Percentiles rank a stretch among this genome's conserved stretches.
phyloP scores from a whole-genome alignment of 345 rosid genomes.

The Gossypium longicalyx region DNA sequence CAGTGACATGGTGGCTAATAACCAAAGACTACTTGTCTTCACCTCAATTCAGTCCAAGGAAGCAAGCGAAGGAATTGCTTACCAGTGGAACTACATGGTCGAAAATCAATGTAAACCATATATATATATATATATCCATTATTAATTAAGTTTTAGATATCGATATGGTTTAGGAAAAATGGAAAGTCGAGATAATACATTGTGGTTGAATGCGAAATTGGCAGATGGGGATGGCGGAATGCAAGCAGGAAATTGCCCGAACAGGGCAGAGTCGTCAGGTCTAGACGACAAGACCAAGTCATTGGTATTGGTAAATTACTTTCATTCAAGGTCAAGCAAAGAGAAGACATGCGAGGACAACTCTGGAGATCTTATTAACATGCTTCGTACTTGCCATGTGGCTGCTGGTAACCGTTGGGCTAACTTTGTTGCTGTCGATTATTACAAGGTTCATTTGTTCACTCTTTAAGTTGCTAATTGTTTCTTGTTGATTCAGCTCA shows the following conservation, averaged over 20 bases:
- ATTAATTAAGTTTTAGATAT: not conserved
- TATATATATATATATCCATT: not conserved
- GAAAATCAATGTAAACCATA: constrained; percentile 59
- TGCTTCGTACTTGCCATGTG: constrained; percentile 45
- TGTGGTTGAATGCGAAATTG: not conserved
- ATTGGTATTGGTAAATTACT: constrained; percentile 42
- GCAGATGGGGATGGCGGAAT: constrained; percentile 62
- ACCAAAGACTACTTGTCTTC: constrained; percentile 56
- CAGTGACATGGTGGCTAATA: constrained; percentile 53
- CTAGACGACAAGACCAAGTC: constrained; percentile 50
- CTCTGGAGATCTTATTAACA: constrained; percentile 43
- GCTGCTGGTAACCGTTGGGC: constrained; percentile 56
- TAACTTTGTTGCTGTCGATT: constrained; percentile 59
- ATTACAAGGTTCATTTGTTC: constrained; percentile 39
- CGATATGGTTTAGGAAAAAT: too few relatives aligned
- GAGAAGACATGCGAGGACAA: constrained; percentile 37
- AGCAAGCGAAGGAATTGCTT: constrained; percentile 56
- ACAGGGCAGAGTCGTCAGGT: constrained; percentile 44
- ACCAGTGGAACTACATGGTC: constrained; percentile 78
- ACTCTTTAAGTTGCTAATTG: not conserved
- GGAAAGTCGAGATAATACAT: not conserved
- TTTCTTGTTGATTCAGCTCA: not conserved
- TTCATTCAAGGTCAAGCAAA: constrained; percentile 28
- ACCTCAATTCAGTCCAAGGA: constrained; percentile 54
- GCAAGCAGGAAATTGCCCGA: constrained; percentile 53